Base-by-base conservation (phyloP, 495 filamentous ascomycete species). In the Trichocladium uniseriatum region DNA sequence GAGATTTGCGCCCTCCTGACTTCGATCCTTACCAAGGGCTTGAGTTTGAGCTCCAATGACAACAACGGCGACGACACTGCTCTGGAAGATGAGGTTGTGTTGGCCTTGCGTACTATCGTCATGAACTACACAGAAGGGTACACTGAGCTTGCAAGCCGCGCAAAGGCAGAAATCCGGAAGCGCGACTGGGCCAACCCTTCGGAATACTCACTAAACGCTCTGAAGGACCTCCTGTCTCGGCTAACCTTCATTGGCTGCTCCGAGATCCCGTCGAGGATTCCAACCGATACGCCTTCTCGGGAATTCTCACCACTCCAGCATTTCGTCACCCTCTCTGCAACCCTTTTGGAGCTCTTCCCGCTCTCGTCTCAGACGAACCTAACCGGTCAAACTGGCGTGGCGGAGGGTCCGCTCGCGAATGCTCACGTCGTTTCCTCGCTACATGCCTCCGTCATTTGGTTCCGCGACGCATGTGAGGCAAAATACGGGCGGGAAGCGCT, bases 1-100 rank as follows among this genome's bases (percentile, higher is more conserved):
- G 60, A 59, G 32, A 64, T 73, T 15, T 63, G 69, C 52, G 55
- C 55, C 9, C 55, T 63, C 13, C 38, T 67, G 21, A 55, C 43
- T 1, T 37, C 46, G 2, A 48, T 35, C 22, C 35, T 64, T n/a
- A 48, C 52, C 8, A 55, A 58, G 24, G 43, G 52, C 0, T 37
- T 66, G 43, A 52, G 40, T 8, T 34, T 66, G 32, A 66, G 58
- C 38, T 53, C 54, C 0, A 64, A 62, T 20, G 69, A 71, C 29
- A 52, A 62, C 32, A 28, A 37, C 10, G 47, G 38, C 3, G 43
- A 53, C 6, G 57, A 64, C 51, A 13, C 45, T 13, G 53, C 57
- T 22, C 48, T 73, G 18, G 63, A 67, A 21, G 66, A 70, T 42
- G 66, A 71, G 38, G 63, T 58, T 2, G 63, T 69, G 34, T 48